Percentiles rank a stretch among this genome's conserved stretches.
Conservation (phyloP, 352 stramenopile genomes). For the Globisporangium recalcitrans region DNA sequence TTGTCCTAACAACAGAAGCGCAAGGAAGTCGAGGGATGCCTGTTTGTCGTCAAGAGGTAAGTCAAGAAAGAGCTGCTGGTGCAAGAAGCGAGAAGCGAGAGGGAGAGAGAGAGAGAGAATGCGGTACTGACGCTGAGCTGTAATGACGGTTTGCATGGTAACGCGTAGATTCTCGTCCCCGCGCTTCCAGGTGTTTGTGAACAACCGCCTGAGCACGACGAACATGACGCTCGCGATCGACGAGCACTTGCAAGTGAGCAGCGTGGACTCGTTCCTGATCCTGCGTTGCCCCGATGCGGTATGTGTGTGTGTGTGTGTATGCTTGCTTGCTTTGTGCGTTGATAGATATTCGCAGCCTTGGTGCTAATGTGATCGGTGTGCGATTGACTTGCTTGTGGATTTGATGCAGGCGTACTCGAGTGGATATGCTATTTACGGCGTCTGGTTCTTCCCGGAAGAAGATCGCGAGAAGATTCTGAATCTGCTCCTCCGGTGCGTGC, state of each 20-base stretch:
- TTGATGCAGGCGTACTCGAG: constrained; percentile 33
- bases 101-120: neutral
- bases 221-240: constrained; percentile 81
- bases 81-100: too few relatives aligned
- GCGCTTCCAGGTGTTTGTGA: constrained; percentile 86
- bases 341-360: neutral
- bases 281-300: constrained; percentile 62
- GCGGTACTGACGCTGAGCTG: neutral
- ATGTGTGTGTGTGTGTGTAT: constrained; percentile 6
- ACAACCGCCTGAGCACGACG: constrained; percentile 85
- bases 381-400: neutral
- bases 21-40: constrained; percentile 79
- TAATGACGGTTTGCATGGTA: neutral
- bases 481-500: constrained; percentile 53
- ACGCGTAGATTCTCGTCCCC: constrained; percentile 54
- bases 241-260: constrained; percentile 71
- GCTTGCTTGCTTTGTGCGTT: neutral
- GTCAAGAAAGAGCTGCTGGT: neutral
- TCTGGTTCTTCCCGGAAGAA: constrained; percentile 87
- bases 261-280: constrained; percentile 83
- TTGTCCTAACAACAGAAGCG: constrained; percentile 47
- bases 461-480: constrained; percentile 77
- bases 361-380: neutral
- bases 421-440: constrained; percentile 78
- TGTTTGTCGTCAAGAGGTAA: constrained; percentile 83